Percentiles rank a stretch among this genome's conserved stretches.
Conservation (phyloP, 164 flowering plant genomes). For the Macadamia tetraphylla region DNA sequence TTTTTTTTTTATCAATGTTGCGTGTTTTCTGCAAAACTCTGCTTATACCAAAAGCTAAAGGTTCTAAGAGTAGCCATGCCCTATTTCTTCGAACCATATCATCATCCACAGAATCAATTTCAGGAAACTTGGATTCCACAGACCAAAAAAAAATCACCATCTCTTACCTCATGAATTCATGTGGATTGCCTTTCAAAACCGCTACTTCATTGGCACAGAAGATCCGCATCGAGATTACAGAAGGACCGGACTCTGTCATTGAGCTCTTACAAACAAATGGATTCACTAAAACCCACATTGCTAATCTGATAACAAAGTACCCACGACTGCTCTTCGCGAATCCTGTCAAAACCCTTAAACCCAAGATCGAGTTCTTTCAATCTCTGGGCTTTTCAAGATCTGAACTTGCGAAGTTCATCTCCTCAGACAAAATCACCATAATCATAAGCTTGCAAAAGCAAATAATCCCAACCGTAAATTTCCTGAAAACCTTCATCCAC, state of each 20-base stretch:
- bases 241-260: constrained; percentile 3
- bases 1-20: background rate
- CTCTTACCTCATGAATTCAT: constrained; percentile 20
- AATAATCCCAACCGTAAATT: background rate
- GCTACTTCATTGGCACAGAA: constrained; percentile 12
- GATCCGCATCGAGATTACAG: constrained; percentile 7
- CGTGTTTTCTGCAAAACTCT: background rate
- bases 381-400: constrained; percentile 2
- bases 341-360: constrained; percentile 10
- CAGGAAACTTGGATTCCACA: background rate
- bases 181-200: constrained; percentile 21
- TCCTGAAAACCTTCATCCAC: background rate
- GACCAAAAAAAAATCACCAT: constrained; percentile 2
- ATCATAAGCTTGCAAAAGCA: constrained; percentile 1
- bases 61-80: background rate
- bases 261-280: constrained; percentile 2
- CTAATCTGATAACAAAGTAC: background rate
- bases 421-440: background rate
- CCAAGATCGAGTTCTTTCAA: constrained; percentile 16
- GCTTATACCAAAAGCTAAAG: background rate
- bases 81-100: background rate
- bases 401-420: background rate
- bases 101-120: background rate
- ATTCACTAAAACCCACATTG: constrained; percentile 11
- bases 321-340: background rate